Evolutionary conservation across 768 basidiomycete genomes (phyloP), one percentile per base, ranked within the genome.

Genomic region (Roridomyces roridus): DNA sequence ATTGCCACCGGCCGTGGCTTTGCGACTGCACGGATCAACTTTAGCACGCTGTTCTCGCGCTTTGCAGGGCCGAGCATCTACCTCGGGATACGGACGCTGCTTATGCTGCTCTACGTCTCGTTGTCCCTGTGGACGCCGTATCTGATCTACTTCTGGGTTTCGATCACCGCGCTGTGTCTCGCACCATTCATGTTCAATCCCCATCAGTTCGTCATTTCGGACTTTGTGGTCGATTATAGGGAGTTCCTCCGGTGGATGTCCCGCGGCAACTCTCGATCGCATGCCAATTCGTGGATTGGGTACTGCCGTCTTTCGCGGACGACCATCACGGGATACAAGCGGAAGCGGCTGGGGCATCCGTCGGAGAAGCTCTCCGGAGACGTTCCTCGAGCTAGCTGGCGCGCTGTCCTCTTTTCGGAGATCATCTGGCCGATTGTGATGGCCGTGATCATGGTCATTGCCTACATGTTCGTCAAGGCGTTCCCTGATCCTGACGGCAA

Each of bases 231-330:
- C 69, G 97, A 99, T 75, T 94, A 94, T 67, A 81, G 96, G 65
- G 96, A 98, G 77, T 98, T 95, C 78, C 77, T 99, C 62, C 85
- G 97, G 60, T 99, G 97, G 97, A 98, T 99, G 96, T 96, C 89
- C 29, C 86, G 97, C 47, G 97, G 97, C 50, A 99, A 99, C 77
- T 98, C 97, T 35, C 84, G 95, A 28, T 94, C 94, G 20, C 97
- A 99, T 73, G 91, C 85, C 66, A 99, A 98, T 72, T 97, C 96
- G 5, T 99, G 97, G 97, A 96, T 98, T 63, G 96, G 97, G 0
- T 99, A 98, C 74, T 99, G 97, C 72, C 92, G 97, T 49, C 80
- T 99, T 42, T 94, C 94, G n/a, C 83, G 97, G 47, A 99, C 97
- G 17, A 91, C 94, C 85, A 96, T 99, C 69, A 99, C 97, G 17